Evolutionary conservation across 306 rosid genomes (phyloP).

Genomic region (Malus sieversii): DNA sequence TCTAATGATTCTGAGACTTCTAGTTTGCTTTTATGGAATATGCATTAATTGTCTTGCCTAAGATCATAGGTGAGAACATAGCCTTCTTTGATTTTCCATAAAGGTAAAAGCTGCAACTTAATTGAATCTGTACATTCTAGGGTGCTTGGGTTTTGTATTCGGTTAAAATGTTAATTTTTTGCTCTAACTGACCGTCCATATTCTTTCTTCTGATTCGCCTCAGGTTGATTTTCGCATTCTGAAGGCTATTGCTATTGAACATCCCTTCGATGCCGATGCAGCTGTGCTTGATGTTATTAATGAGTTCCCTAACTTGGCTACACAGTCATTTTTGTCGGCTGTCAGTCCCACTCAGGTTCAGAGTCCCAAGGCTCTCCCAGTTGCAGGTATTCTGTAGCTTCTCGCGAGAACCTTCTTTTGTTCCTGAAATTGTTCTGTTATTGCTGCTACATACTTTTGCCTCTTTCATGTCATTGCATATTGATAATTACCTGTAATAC

Average conservation of each 20-base stretch:
- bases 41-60: not conserved
- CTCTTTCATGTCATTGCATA: not conserved
- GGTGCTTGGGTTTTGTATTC: not conserved
- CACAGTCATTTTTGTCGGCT: not conserved
- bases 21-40: not conserved
- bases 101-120: not conserved
- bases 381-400: slow-evolving; percentile 6
- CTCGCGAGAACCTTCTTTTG: not conserved
- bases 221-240: slow-evolving; percentile 70
- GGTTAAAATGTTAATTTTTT: not conserved
- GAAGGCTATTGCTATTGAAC: slow-evolving; percentile 83
- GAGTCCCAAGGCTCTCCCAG: not conserved
- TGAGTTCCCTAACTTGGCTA: slow-evolving; percentile 51
- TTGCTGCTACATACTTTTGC: not conserved
- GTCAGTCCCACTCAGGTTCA: slow-evolving; percentile 10
- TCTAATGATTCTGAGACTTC: not conserved
- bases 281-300: slow-evolving; percentile 55
- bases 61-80: not conserved
- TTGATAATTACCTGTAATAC: not conserved
- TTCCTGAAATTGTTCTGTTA: not conserved
- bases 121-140: not conserved
- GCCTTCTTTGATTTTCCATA: not conserved
- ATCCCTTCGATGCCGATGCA: slow-evolving; percentile 55
- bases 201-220: not conserved
- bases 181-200: not conserved